These are phyloP conservation scores for Nigrospora osmanthi DNA, from an alignment of 2,329 filamentous ascomycete species.

Conservation along the genomic window DNA sequence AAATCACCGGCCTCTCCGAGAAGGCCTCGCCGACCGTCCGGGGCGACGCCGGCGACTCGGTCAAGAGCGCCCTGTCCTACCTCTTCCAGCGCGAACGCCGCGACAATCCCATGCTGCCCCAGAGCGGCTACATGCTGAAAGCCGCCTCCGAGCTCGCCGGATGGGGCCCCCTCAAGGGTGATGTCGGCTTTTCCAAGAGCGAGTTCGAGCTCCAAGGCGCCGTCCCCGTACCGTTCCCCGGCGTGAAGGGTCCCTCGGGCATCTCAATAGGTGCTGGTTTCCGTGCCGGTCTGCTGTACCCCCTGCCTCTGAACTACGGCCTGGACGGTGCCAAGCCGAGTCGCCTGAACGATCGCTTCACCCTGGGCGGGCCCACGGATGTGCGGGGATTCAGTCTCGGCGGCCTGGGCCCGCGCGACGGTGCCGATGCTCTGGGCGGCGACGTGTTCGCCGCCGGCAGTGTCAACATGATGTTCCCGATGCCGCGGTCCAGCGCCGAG, in stretches of 20 bases:
- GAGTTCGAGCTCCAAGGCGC: slow-evolving; percentile 77
- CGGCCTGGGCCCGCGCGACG: slow-evolving; percentile 83
- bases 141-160: slow-evolving; percentile 79
- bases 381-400: slow-evolving; percentile 88
- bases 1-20: slow-evolving; percentile 70
- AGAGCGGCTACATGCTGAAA: slow-evolving; percentile 73
- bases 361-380: slow-evolving; percentile 88
- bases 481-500: slow-evolving; percentile 74
- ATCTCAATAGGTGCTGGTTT: slow-evolving; percentile 78
- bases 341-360: slow-evolving; percentile 88
- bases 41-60: slow-evolving; percentile 78
- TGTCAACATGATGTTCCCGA: slow-evolving; percentile 74
- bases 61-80: slow-evolving; percentile 82
- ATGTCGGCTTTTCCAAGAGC: slow-evolving; percentile 91
- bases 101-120: slow-evolving; percentile 79
- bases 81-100: slow-evolving; percentile 73
- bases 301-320: slow-evolving; percentile 58
- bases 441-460: slow-evolving; percentile 88
- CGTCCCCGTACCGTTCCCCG: slow-evolving; percentile 64
- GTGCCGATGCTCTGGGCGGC: slow-evolving; percentile 77
- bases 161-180: slow-evolving; percentile 73
- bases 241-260: slow-evolving; percentile 61
- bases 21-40: slow-evolving; percentile 76
- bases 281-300: slow-evolving; percentile 75
- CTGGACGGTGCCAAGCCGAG: slow-evolving; percentile 53